Evolutionary conservation across 1,139 yeast genomes (phyloP).

Genomic region (Candida buenavistaensis): DNA sequence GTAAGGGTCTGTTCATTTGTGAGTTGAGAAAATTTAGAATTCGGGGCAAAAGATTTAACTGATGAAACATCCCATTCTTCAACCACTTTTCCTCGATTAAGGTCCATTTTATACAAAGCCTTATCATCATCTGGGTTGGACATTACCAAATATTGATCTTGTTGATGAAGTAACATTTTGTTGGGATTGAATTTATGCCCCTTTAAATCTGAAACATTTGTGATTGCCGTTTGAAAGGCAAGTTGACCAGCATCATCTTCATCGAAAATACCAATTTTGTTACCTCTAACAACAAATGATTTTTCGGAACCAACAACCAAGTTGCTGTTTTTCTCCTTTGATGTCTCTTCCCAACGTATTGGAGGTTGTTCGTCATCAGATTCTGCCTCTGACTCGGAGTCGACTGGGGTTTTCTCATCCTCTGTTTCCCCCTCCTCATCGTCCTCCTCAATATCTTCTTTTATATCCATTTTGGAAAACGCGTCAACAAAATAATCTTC

Average conservation of each 20-base stretch:
- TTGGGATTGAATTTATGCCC: slow-evolving; percentile 61
- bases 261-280: slow-evolving; percentile 78
- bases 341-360: slow-evolving; percentile 16
- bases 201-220: slow-evolving; percentile 51
- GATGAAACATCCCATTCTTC: slow-evolving; percentile 75
- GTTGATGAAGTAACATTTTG: slow-evolving; percentile 72
- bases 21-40: slow-evolving; percentile 69
- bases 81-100: slow-evolving; percentile 74
- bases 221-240: slow-evolving; percentile 67
- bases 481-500: slow-evolving; percentile 28
- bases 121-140: slow-evolving; percentile 47
- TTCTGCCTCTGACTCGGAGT: too few relatives aligned
- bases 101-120: slow-evolving; percentile 69
- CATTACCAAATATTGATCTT: slow-evolving; percentile 67
- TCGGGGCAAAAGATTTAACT: slow-evolving; percentile 63
- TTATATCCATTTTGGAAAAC: slow-evolving; percentile 27
- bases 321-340: slow-evolving; percentile 51
- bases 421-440: slow-evolving; percentile 15
- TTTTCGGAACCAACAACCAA: slow-evolving; percentile 70
- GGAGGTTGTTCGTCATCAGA: too few relatives aligned
- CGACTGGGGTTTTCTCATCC: slow-evolving; percentile 19
- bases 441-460: slow-evolving; percentile 23
- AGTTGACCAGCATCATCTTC: slow-evolving; percentile 51
- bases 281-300: slow-evolving; percentile 76
- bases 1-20: slow-evolving; percentile 71